Percentiles rank a stretch among this genome's conserved stretches.
These are phyloP conservation scores for Raddia guianensis DNA, from an alignment of 176 grass and related monocot species.

Conservation along the genomic window DNA sequence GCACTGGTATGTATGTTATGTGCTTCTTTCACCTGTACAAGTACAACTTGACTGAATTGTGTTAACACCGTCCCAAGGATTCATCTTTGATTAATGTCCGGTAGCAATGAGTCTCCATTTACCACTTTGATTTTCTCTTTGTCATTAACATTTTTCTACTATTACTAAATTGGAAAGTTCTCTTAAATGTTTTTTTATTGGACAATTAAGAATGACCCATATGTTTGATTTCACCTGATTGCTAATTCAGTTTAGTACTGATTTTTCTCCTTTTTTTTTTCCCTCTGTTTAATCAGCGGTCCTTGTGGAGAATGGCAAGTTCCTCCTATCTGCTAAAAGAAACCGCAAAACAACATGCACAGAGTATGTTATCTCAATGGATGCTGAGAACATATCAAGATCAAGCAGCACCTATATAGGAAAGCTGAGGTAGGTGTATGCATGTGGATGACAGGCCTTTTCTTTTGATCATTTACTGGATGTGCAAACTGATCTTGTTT, in stretches of 20 bases:
- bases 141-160: background rate
- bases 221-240: background rate
- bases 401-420: conserved; percentile 97
- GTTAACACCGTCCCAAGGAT: background rate
- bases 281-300: conserved; percentile 50
- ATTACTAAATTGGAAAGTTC: background rate
- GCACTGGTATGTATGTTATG: conserved; percentile 61
- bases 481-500: background rate
- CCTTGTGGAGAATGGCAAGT: conserved; percentile 84
- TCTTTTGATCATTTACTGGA: background rate
- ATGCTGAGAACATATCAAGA: conserved; percentile 79
- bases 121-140: background rate
- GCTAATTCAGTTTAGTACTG: background rate
- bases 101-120: background rate
- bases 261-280: background rate
- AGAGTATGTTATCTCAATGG: conserved; percentile 91
- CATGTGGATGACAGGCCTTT: background rate
- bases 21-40: conserved; percentile 1
- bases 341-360: conserved; percentile 80
- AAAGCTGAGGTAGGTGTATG: conserved; percentile 72
- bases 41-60: background rate
- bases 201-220: background rate
- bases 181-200: background rate
- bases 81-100: background rate
- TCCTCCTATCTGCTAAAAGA: conserved; percentile 97